Base-by-base conservation (phyloP, 768 basidiomycete species). In the Phlebiopsis gigantea region DNA sequence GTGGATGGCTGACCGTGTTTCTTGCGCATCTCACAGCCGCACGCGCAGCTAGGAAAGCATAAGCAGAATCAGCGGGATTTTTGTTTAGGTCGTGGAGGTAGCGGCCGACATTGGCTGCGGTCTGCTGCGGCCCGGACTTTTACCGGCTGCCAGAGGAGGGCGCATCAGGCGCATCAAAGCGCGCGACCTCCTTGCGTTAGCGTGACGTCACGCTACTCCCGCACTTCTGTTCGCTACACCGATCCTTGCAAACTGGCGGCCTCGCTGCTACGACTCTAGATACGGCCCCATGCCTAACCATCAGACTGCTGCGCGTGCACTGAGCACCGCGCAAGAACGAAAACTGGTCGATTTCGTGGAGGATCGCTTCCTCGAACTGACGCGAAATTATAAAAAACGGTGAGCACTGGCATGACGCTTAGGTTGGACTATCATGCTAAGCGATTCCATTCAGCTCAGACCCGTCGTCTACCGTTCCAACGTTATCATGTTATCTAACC, bases 381-480 rank as follows among this genome's bases (percentile, higher is more conserved):
- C 79, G n/a, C 72, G 85, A 19, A 79, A 81, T 26, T 87, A 76
- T 72, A 90, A 85, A 71, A 91, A 88, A 71, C 82, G 90, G 88
- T 89, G 82, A 70, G 54, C 39, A 29, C 43, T 4, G 9, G 4
- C 8, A 26, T 8, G 8, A 5, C 19, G 46, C n/a, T n/a, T n/a
- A n/a, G n/a, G n/a, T n/a, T n/a, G n/a, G n/a, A n/a, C n/a, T n/a
- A n/a, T n/a, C n/a, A n/a, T n/a, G n/a, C n/a, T n/a, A 21, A 17
- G 1, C n/a, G 2, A 45, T 48, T 24, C 31, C 28, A 19, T 30
- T 29, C 55, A 81, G 81, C 31, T 76, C 79, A 14, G 75, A 82
- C 56, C 63, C 66, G 17, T 58, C 73, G 72, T 78, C 83, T 0
- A 75, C 71, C 17, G 72, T 88, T 1, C 78, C 79, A 31, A 87